Evolutionary conservation across 148 eudicot species (phyloP).

Genomic region (Polygonum maritimum): DNA sequence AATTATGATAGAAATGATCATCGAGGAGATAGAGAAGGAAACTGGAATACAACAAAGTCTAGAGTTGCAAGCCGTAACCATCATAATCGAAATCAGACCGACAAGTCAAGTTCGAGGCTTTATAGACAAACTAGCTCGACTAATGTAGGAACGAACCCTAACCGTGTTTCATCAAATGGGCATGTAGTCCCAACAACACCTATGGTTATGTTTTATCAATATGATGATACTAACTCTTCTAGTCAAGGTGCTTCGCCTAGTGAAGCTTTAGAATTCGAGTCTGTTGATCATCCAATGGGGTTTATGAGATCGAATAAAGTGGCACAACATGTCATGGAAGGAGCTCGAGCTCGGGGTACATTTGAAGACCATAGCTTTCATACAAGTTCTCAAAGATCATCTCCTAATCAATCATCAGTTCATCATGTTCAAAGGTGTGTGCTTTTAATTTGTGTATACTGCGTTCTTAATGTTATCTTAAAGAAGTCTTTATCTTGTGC

Average conservation of each 20-base stretch:
- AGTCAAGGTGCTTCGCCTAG: conserved; percentile 35
- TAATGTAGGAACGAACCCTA: conserved; percentile 34
- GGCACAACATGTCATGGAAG: conserved; percentile 40
- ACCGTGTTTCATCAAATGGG: conserved; percentile 46
- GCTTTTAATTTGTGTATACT: neutral
- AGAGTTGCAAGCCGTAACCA: conserved; percentile 45
- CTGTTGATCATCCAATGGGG: conserved; percentile 58
- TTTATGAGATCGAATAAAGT: conserved; percentile 35
- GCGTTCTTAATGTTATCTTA: too few species aligned
- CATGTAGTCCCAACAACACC: conserved; percentile 25
- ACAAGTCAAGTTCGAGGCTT: conserved; percentile 45
- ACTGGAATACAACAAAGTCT: conserved; percentile 61
- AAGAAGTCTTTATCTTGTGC: too few species aligned
- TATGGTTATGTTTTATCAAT: conserved; percentile 67
- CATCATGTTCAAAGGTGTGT: conserved; percentile 52
- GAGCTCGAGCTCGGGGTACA: conserved; percentile 28
- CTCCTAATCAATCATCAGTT: conserved; percentile 73
- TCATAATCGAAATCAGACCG: conserved; percentile 49
- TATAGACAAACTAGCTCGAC: conserved; percentile 23
- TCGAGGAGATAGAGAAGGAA: conserved; percentile 67
- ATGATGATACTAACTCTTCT: conserved; percentile 35
- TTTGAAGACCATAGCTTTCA: conserved; percentile 50
- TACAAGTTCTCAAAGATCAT: conserved; percentile 43
- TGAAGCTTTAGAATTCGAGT: conserved; percentile 69
- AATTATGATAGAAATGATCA: conserved; percentile 57